phyloP scores from a whole-genome alignment of 805 yeast species.

The Osmozyma mogii region DNA sequence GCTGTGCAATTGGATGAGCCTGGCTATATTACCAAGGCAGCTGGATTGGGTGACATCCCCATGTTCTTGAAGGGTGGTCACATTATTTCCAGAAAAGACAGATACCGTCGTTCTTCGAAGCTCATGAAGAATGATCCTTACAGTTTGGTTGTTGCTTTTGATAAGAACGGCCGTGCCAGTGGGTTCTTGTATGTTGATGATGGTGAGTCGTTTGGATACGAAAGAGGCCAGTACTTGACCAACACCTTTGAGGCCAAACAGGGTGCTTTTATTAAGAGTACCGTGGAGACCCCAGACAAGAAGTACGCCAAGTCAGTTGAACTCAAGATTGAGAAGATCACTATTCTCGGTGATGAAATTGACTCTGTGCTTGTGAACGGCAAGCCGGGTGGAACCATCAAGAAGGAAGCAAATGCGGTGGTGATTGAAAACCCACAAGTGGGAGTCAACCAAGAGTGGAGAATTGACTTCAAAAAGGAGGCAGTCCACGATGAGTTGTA shows the following conservation, averaged over 20 bases:
- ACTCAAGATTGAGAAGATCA: conserved; percentile 47
- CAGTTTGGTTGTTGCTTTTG: conserved; percentile 59
- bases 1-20: conserved; percentile 6
- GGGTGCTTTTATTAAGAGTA: conserved; percentile 18
- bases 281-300: conserved; percentile 2
- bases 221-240: conserved; percentile 41
- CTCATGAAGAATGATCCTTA: conserved; percentile 76
- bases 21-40: conserved; percentile 34
- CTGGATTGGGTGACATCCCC: conserved; percentile 57
- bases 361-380: conserved; percentile 25
- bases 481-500: conserved; percentile 22
- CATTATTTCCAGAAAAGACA: conserved; percentile 56
- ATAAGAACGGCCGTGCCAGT: conserved; percentile 39
- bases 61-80: conserved; percentile 73
- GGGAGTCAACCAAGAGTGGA: conserved; percentile 42
- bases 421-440: conserved; percentile 45
- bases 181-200: conserved; percentile 75
- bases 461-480: conserved; percentile 15
- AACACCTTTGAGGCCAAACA: conserved; percentile 37
- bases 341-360: conserved; percentile 35
- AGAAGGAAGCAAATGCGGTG: conserved; percentile 1
- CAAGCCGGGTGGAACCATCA: conserved; percentile 25
- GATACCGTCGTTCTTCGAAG: conserved; percentile 73
- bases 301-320: conserved; percentile 15
- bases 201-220: conserved; percentile 62